Conservation (phyloP, 768 basidiomycete species). For the Kwoniella sp. region DNA sequence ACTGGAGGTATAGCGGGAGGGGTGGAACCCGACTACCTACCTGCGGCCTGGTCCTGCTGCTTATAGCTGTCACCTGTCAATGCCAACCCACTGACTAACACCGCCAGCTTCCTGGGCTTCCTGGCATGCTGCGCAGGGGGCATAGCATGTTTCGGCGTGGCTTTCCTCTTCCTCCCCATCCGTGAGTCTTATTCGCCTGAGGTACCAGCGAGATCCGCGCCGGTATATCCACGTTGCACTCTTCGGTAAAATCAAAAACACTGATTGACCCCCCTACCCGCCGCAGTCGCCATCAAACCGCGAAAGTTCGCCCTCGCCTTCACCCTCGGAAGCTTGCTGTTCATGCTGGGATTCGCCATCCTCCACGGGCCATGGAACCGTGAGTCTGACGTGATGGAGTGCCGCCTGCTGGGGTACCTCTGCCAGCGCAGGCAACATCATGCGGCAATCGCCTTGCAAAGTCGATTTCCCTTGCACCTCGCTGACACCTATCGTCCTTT, state of each 20-base stretch:
- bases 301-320: conserved; percentile 88
- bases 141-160: conserved; percentile 71
- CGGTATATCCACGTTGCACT: too few relatives aligned
- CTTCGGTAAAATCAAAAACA: too few relatives aligned
- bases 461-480: background rate
- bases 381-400: conserved; percentile 17
- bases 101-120: conserved; percentile 77
- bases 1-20: too few relatives aligned
- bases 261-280: too few relatives aligned
- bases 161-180: conserved; percentile 58
- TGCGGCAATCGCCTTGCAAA: background rate
- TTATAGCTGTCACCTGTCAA: too few relatives aligned
- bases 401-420: too few relatives aligned
- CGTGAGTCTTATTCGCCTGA: too few relatives aligned
- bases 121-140: conserved; percentile 83
- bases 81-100: background rate
- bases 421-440: background rate
- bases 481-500: background rate
- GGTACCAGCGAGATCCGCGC: too few relatives aligned
- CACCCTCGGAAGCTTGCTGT: conserved; percentile 83
- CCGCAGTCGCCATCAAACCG: conserved; percentile 61
- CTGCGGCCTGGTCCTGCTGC: too few relatives aligned
- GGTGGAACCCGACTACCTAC: too few relatives aligned
- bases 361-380: conserved; percentile 74
- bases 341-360: conserved; percentile 79